These are phyloP conservation scores for Verticillium nonalfalfae DNA, from an alignment of 2,329 filamentous ascomycete species.

Conservation along the genomic window DNA sequence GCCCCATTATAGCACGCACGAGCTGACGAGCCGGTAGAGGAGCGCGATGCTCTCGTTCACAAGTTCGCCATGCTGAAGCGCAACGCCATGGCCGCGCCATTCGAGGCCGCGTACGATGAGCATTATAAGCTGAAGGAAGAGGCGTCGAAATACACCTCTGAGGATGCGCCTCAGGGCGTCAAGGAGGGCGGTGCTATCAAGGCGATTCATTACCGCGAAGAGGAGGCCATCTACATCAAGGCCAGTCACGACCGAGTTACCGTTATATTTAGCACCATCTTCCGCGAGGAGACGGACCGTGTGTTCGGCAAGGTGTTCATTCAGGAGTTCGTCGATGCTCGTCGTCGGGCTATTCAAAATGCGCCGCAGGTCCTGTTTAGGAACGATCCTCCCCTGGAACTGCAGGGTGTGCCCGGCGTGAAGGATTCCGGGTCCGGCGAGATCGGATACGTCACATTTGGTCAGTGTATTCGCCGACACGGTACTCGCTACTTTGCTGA, in stretches of 20 bases:
- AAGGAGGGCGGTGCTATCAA: slow-evolving; percentile 87
- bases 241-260: slow-evolving; percentile 95
- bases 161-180: slow-evolving; percentile 87
- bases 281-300: slow-evolving; percentile 94
- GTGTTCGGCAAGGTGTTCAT: slow-evolving; percentile 98
- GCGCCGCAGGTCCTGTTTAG: slow-evolving; percentile 95
- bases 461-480: slow-evolving; percentile 40
- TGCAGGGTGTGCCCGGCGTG: slow-evolving; percentile 82
- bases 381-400: slow-evolving; percentile 87
- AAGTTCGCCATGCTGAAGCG: slow-evolving; percentile 91
- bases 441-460: slow-evolving; percentile 96
- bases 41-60: slow-evolving; percentile 76
- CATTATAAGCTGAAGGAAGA: slow-evolving; percentile 82
- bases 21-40: slow-evolving; percentile 47
- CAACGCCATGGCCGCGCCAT: slow-evolving; percentile 97
- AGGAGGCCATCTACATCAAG: slow-evolving; percentile 98
- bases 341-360: slow-evolving; percentile 93
- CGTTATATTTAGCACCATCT: slow-evolving; percentile 97
- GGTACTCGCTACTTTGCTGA: slow-evolving; percentile 8
- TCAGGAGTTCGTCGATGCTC: slow-evolving; percentile 96
- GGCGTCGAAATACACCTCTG: slow-evolving; percentile 85
- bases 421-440: slow-evolving; percentile 70
- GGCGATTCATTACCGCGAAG: slow-evolving; percentile 96
- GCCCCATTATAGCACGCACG: neutral
- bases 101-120: slow-evolving; percentile 94